Evolutionary conservation across 768 basidiomycete genomes (phyloP), one percentile per base, ranked within the genome.

Genomic region (Serpula lacrymans): DNA sequence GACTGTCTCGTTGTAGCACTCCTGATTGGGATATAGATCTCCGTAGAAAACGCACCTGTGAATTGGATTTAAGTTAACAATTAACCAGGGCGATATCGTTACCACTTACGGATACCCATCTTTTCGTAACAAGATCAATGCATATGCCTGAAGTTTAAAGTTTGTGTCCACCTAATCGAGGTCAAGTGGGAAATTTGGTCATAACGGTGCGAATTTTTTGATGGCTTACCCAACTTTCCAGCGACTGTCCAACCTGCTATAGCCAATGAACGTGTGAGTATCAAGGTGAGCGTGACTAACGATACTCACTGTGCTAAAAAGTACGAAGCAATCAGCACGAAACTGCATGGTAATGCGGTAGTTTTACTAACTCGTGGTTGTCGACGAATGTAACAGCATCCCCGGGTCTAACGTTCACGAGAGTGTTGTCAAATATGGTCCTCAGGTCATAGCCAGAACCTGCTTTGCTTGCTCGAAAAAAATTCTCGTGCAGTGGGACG

Each of bases 331-430:
- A 30, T 30, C 32, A 44, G 16, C 31, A 33, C 48, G 45, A 21
- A 39, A 24, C 6, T 30, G 13, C 8, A 41, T 43, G 9, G 39
- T 26, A 20, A 26, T 39, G 5, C 18, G 20, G 12, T 23, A 1
- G 9, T 2, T 37, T 26, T 8, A 64, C 83, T 62, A 47, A 89
- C 88, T 92, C 89, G 49, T 92, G 88, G 59, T 91, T 92, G 52
- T 92, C 88, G 6, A 91, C 88, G 53, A 91, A 91, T 0, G 88
- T 91, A 5, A 96, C 88, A 4, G 92, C 87, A 55, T 92, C 88
- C 20, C 73, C 67, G 2, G 93, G 91, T 45, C 78, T 74, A 3
- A 65, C 54, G 41, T 82, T 70, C 13, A 89, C 72, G 9, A 97
- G 59, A 1, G 87, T 84, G 33, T 74, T 69, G 37, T 84, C 69